Evolutionary conservation across 2,329 filamentous ascomycete genomes (phyloP).

Genomic region (Colletotrichum noveboracense): DNA sequence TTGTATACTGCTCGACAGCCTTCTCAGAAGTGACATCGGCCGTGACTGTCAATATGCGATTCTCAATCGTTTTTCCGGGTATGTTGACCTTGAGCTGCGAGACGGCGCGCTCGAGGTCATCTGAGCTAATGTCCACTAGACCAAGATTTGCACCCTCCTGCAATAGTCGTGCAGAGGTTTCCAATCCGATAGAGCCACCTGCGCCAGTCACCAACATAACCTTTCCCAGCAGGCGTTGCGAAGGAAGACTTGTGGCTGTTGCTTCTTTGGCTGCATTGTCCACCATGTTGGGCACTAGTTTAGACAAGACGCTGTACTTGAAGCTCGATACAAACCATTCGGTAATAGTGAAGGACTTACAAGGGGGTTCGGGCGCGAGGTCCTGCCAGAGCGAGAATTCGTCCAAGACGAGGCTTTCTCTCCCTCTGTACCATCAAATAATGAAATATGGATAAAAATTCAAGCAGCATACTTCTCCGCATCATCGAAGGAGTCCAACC

Average conservation of each 20-base stretch:
- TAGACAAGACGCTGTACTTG: too few species aligned
- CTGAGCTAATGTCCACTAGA: not conserved
- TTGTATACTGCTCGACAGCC: not conserved
- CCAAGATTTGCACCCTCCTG: not conserved
- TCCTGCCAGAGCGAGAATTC: too few species aligned
- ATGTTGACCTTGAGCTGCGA: not conserved
- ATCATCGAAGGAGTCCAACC: not conserved
- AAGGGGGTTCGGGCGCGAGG: too few species aligned
- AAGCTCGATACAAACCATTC: too few species aligned
- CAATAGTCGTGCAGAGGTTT: not conserved
- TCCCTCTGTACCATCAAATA: not conserved
- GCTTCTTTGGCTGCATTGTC: not conserved
- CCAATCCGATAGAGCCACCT: not conserved
- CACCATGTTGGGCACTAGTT: not conserved
- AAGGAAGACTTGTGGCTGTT: rapidly evolving
- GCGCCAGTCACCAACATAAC: not conserved
- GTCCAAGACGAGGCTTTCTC: too few species aligned
- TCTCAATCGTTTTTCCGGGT: not conserved
- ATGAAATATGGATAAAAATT: rapidly evolving
- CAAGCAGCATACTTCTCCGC: not conserved
- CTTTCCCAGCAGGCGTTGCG: not conserved
- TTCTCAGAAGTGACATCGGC: not conserved
- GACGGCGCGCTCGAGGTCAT: not conserved
- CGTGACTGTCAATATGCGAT: not conserved
- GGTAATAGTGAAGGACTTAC: too few species aligned